These are phyloP conservation scores for Canavalia gladiata DNA, from an alignment of 306 rosid genomes.

Conservation along the genomic window DNA sequence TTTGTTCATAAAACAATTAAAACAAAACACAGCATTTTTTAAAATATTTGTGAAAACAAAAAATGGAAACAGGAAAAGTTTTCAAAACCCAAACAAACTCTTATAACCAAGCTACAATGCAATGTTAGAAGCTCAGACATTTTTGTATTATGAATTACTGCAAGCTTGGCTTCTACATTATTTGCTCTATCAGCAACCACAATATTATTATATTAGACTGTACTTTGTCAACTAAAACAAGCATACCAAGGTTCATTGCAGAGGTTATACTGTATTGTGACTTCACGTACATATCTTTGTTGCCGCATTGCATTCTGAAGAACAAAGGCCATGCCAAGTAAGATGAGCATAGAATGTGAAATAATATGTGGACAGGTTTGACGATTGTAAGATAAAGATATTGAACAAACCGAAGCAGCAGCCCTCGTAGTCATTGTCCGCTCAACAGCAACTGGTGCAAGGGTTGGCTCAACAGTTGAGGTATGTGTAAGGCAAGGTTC, in stretches of 20 bases:
- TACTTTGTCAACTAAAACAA: conserved; percentile 21
- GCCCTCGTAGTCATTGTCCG: conserved; percentile 97
- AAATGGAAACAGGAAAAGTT: not conserved
- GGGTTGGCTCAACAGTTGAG: conserved; percentile 94
- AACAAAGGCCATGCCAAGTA: conserved; percentile 45
- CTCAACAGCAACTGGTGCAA: conserved; percentile 97
- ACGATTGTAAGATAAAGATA: conserved; percentile 48
- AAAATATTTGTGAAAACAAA: not conserved
- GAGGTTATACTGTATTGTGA: conserved; percentile 97
- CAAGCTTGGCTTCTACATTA: conserved; percentile 13
- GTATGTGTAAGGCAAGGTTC: conserved; percentile 98
- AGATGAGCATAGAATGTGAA: conserved; percentile 35
- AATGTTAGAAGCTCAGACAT: conserved; percentile 5
- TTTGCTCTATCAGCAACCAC: not conserved
- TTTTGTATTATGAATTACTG: not conserved
- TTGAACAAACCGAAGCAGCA: conserved; percentile 85
- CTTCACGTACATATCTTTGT: conserved; percentile 93
- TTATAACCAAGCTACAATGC: conserved; percentile 5
- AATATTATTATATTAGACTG: conserved; percentile 6
- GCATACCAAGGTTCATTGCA: conserved; percentile 98
- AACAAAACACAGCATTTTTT: not conserved
- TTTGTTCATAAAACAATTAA: not conserved
- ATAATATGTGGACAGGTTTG: conserved; percentile 20
- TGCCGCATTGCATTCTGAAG: conserved; percentile 94
- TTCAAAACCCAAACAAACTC: not conserved